Base-by-base conservation (phyloP, 805 yeast genomes). In the Naumovozyma castellii region DNA sequence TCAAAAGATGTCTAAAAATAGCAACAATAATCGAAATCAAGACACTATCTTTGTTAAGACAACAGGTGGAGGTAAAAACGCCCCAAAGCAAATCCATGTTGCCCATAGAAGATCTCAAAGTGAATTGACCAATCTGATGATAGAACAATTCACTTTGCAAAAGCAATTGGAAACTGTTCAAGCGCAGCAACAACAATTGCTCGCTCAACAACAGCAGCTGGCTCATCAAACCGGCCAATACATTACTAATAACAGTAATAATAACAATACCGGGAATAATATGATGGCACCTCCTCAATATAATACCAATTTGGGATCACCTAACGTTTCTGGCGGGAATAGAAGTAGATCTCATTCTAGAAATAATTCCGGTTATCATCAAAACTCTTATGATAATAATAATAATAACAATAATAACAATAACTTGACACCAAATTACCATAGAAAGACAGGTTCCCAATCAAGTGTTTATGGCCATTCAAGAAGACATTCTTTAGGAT, bases 41-140 rank as follows among this genome's bases (percentile, higher is more conserved):
- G 51, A 45, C 28, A 53, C 48, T 29, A 47, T 46, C 16, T 44
- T 31, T 38, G 59, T 51, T 31, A 46, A 54, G 35, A 52, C 64
- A 16, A 57, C 67, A 12, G 53, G 56, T 25, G 65, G 68, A 17
- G 62, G 60, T 14, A 65, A 59, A 32, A 67, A 67, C 43, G 61
- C 61, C 41, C 80, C 82, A 31, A 73, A 73, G 49, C 76, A 76
- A 44, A 70, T 92, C 44, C 94, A 87, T 64, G 87, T 90, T 48
- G 97, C 97, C n/a, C 97, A 92, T 56, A 76, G 97, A 55, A 75
- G 95, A 44, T 83, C 97, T 2, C 97, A 97, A n/a, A 78, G 88
- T 50, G 98, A 92, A 60, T 70, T 92, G 59, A 90, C 97, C 2
- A 83, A 82, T 40, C 68, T 90, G 48, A 90, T 90, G 95, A 71